Base-by-base conservation (phyloP, 1,284 basidiomycete species). In the Veloporphyrellus conicus region DNA sequence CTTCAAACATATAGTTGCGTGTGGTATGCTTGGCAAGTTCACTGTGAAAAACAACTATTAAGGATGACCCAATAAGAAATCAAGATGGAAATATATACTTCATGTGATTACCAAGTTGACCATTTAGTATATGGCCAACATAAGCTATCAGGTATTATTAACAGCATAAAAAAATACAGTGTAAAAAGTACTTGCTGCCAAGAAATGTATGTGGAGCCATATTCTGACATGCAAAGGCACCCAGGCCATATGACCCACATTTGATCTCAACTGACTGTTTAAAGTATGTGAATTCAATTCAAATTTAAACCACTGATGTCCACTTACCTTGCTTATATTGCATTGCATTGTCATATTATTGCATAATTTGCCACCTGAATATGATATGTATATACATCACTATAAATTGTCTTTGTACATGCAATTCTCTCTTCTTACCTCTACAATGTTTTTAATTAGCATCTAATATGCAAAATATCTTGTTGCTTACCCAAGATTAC, bases 111-210 rank as follows among this genome's bases (percentile, higher is more conserved):
- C 72, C 67, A 0, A 75, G 74, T 0, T 62, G 49, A 19, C 71
- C 58, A 29, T 58, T 72, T 3, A 84, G 65, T 14, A 81, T 61
- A 51, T 83, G 76, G 2, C 82, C 83, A 23, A 72, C 64, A 55
- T 85, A 85, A 57, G 81, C 82, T 82, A 38, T 28, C n/a, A 50
- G 19, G 34, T 18, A 12, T 42, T 3, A 36, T 37, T 6, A 44
- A 18, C 15, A 31, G 18, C 12, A 37, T 31, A 10, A 35, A 20
- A 27, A 28, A 11, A 7, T 0, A 20, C 14, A 25, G 18, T 9
- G 43, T 19, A 25, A 9, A 28, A 28, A 43, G 3, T 3, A 38
- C 51, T 48, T 10, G 80, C 82, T 78, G 32, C 71, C 66, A 45
- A 85, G 71, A 12, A 80, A 67, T 9, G 77, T 73, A 4, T 63